phyloP scores from a whole-genome alignment of 2,329 filamentous ascomycete genomes.

The Aspergillus terreus region DNA sequence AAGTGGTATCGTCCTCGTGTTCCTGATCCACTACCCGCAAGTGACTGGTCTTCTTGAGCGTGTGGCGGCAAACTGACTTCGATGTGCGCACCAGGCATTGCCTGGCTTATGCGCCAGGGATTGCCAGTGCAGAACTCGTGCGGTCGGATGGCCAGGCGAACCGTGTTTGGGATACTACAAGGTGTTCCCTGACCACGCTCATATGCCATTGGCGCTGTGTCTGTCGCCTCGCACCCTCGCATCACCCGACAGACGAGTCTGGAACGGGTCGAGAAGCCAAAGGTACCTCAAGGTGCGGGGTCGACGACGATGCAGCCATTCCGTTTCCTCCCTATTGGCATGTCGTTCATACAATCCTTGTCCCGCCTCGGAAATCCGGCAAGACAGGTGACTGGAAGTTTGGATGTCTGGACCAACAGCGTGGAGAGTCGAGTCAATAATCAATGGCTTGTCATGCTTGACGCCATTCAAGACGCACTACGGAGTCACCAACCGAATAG shows the following conservation, averaged over 20 bases:
- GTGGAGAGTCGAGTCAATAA: too few species aligned
- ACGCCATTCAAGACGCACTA: too few species aligned
- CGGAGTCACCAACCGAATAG: too few species aligned
- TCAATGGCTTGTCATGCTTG: too few species aligned
- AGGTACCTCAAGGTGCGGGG: conserved; percentile 8
- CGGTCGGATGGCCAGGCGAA: too few species aligned
- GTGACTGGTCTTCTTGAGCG: not conserved
- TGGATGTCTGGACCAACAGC: too few species aligned
- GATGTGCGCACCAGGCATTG: not conserved
- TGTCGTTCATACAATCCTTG: not conserved
- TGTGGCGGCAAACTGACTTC: not conserved
- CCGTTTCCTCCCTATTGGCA: not conserved
- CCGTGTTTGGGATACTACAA: too few species aligned
- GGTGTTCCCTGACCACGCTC: too few species aligned
- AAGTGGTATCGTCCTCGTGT: too few species aligned
- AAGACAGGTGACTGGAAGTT: not conserved
- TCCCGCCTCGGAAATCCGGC: not conserved
- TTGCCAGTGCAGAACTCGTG: not conserved
- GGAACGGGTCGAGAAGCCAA: conserved; percentile 7
- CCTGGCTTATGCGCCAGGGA: not conserved
- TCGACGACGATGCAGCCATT: not conserved
- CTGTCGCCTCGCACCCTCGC: not conserved
- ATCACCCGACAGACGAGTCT: not conserved
- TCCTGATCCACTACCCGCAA: too few species aligned
- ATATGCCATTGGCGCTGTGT: not conserved